Percentiles rank a stretch among this genome's conserved stretches.
phyloP scores from a whole-genome alignment of 805 yeast species.

The Lachancea fermentati region DNA sequence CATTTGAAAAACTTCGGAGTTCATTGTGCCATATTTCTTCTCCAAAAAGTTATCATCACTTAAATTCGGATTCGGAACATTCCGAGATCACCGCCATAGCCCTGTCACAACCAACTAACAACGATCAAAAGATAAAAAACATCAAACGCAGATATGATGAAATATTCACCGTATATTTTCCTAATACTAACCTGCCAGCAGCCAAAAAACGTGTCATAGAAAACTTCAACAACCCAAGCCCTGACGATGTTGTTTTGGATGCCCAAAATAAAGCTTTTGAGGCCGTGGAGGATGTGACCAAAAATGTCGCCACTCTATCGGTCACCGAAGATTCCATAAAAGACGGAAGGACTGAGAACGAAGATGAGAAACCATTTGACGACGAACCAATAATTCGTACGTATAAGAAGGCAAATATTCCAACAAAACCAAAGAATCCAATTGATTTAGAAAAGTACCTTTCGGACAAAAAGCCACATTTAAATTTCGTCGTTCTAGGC shows the following conservation, averaged over 20 bases:
- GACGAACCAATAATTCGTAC: constrained; percentile 17
- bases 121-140: neutral
- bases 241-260: constrained; percentile 64
- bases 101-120: neutral
- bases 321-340: constrained; percentile 23
- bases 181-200: constrained; percentile 39
- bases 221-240: constrained; percentile 67
- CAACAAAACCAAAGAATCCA: constrained; percentile 31
- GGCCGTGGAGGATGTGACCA: constrained; percentile 27
- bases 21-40: neutral
- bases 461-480: constrained; percentile 89
- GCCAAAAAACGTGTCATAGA: constrained; percentile 37
- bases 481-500: constrained; percentile 96
- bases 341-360: constrained; percentile 24
- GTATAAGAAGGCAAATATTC: constrained; percentile 24
- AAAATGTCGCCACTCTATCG: constrained; percentile 10
- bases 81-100: neutral
- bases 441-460: constrained; percentile 71
- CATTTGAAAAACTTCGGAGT: neutral
- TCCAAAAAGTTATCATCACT: neutral
- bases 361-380: constrained; percentile 20
- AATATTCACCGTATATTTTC: constrained; percentile 29
- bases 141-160: constrained; percentile 24
- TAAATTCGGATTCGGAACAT: neutral
- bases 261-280: constrained; percentile 51